Evolutionary conservation across 2,329 filamentous ascomycete genomes (phyloP).

Genomic region (Magnaporthiopsis incrustans): DNA sequence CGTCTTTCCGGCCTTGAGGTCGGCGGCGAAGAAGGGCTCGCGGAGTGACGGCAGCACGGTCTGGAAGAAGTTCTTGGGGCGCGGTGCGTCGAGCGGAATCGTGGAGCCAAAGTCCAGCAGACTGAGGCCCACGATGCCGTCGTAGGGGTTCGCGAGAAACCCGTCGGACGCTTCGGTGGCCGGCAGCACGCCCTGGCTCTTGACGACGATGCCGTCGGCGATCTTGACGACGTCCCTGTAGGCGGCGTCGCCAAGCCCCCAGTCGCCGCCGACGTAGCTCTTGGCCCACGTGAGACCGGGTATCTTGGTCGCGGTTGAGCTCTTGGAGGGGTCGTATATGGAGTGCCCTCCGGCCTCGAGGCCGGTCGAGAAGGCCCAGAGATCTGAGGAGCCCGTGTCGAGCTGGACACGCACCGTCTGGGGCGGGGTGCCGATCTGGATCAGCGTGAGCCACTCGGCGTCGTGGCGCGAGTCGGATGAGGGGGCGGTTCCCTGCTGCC

Average conservation of each 20-base stretch:
- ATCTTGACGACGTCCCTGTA: constrained; percentile 23
- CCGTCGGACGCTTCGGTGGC: constrained; percentile 18
- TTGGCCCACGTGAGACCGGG: constrained; percentile 22
- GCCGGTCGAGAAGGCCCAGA: constrained; percentile 26
- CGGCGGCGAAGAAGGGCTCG: constrained; percentile 46
- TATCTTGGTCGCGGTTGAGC: constrained; percentile 19
- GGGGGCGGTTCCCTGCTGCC: constrained; percentile 17
- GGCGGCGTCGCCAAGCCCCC: constrained; percentile 19
- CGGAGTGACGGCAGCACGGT: constrained; percentile 23
- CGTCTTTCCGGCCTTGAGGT: constrained; percentile 20
- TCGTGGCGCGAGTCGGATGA: constrained; percentile 22
- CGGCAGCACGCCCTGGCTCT: constrained; percentile 21
- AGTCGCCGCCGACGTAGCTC: constrained; percentile 22
- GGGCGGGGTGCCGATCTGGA: constrained; percentile 29
- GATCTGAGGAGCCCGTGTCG: constrained; percentile 24
- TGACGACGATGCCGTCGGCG: constrained; percentile 18
- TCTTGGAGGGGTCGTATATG: constrained; percentile 21
- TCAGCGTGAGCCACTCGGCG: constrained; percentile 28
- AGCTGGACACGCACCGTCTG: constrained; percentile 22
- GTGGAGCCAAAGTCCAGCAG: constrained; percentile 23
- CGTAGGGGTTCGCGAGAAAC: constrained; percentile 17
- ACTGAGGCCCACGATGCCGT: constrained; percentile 21
- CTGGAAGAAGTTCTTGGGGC: constrained; percentile 26
- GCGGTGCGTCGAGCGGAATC: constrained; percentile 9
- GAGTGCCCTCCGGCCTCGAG: constrained; percentile 13